Evolutionary conservation across 768 basidiomycete species (phyloP), one percentile per base, ranked within the genome.

Genomic region (Suillus fuscotomentosus): DNA sequence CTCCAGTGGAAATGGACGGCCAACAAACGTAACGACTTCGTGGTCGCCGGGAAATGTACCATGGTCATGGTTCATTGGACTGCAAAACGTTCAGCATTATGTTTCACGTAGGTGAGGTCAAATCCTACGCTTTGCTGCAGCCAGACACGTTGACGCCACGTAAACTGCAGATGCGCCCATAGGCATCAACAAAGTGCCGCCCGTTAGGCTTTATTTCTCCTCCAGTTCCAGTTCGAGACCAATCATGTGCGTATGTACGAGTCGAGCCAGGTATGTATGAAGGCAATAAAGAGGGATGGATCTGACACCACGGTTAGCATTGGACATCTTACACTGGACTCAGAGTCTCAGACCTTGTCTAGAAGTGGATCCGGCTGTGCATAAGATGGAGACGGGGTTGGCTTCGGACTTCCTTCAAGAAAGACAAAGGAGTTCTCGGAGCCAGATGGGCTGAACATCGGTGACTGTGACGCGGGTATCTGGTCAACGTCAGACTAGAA

Each of bases 141-240:
- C 94, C 95, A 4, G 91, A 87, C 42, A 98, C 76, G 73, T 97
- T 97, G 39, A 91, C 93, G 10, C 96, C 96, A 65, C 94, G 82
- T 45, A 95, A 79, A 63, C 81, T 84, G 71, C 95, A 89, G 4
- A 96, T 88, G 55, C 96, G 85, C 4, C 92, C 92, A 70, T 87
- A 86, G 1, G 76, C 77, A 73, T 99, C 96, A 2, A 95, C 78
- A 69, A 97, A 92, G 73, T 97, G 88, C 17, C 93, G 81, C 0
- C 95, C 95, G 61, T 85, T 83, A 1, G 85, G 81, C 39, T 76
- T 76, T 27, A 95, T 72, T 15, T 74, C 74, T 27, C 86, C 86
- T 15, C 86, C 87, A 0, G 86, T 89, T 27, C 80, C 84, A 38
- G 72, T 64, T 15, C 62, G 68, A 11, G 87, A 89, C 92, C 90